phyloP scores from a whole-genome alignment of 208 protist genomes.

The Trypanosoma boissoni region DNA sequence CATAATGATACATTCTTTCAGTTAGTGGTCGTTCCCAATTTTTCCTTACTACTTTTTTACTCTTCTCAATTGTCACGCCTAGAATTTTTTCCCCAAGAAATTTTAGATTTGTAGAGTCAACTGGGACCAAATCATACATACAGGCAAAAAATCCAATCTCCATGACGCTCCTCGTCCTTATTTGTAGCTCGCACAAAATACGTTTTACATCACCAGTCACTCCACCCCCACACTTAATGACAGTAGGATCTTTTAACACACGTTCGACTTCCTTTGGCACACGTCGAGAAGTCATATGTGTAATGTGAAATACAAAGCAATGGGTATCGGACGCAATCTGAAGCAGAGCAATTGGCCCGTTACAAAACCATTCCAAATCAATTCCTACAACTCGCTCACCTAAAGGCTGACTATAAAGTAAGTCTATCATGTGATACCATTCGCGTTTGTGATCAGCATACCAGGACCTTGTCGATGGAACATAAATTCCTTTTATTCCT shows the following conservation, averaged over 20 bases:
- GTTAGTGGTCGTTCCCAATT: slow-evolving; percentile 57
- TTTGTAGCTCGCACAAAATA: slow-evolving; percentile 29
- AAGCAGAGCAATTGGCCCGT: slow-evolving; percentile 41
- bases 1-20: slow-evolving; percentile 30
- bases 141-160: slow-evolving; percentile 39
- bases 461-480: slow-evolving; percentile 31
- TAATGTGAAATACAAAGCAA: slow-evolving; percentile 66
- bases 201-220: slow-evolving; percentile 36
- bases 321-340: slow-evolving; percentile 52
- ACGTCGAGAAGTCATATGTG: slow-evolving; percentile 29
- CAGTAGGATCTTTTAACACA: slow-evolving; percentile 23
- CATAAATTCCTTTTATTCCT: slow-evolving; percentile 26
- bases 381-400: slow-evolving; percentile 38
- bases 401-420: slow-evolving; percentile 17
- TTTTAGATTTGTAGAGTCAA: slow-evolving; percentile 27
- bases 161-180: slow-evolving; percentile 28
- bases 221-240: slow-evolving; percentile 58
- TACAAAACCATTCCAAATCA: slow-evolving; percentile 56
- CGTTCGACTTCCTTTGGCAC: slow-evolving; percentile 29
- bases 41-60: slow-evolving; percentile 25
- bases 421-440: slow-evolving; percentile 43
- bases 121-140: slow-evolving; percentile 16
- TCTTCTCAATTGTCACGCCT: slow-evolving; percentile 17
- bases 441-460: slow-evolving; percentile 18
- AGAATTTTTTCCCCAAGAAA: slow-evolving; percentile 32